phyloP scores from a whole-genome alignment of 352 stramenopile species.

The Thraustotheca clavata region DNA sequence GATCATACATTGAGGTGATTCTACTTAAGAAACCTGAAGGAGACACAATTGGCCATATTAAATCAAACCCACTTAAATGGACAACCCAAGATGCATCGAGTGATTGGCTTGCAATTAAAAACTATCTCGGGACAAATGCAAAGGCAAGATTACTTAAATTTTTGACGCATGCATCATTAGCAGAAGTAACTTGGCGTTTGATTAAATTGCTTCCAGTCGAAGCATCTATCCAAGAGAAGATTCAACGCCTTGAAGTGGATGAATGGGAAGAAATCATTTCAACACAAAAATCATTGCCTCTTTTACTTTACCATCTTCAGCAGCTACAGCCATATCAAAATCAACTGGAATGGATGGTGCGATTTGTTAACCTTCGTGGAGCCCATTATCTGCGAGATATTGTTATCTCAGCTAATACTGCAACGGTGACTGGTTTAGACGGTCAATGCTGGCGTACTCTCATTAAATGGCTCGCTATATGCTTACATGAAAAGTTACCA shows the following conservation, averaged over 20 bases:
- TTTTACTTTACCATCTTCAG: constrained; percentile 5
- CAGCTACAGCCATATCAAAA: background rate
- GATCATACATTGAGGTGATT: constrained; percentile 30
- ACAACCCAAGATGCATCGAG: background rate
- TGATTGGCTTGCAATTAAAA: constrained; percentile 3
- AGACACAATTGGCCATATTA: constrained; percentile 30
- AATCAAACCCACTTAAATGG: background rate
- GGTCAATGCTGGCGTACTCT: background rate
- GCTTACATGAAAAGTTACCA: background rate
- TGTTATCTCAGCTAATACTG: background rate
- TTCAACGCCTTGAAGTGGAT: background rate
- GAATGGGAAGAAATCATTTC: background rate
- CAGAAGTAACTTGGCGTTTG: background rate
- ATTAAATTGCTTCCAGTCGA: background rate
- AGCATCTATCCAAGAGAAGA: background rate
- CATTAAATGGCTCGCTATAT: background rate
- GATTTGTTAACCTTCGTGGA: background rate
- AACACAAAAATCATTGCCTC: background rate
- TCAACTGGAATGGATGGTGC: background rate
- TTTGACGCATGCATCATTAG: background rate
- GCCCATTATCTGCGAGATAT: background rate
- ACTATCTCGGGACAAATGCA: background rate
- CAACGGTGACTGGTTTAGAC: background rate
- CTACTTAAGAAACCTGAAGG: constrained; percentile 30
- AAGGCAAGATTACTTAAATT: background rate